A percentile compares a stretch with the other conserved stretches of the same genome.
These are phyloP conservation scores for Sphaerobolus stellatus DNA, from an alignment of 1,284 basidiomycete genomes.

Conservation along the genomic window DNA sequence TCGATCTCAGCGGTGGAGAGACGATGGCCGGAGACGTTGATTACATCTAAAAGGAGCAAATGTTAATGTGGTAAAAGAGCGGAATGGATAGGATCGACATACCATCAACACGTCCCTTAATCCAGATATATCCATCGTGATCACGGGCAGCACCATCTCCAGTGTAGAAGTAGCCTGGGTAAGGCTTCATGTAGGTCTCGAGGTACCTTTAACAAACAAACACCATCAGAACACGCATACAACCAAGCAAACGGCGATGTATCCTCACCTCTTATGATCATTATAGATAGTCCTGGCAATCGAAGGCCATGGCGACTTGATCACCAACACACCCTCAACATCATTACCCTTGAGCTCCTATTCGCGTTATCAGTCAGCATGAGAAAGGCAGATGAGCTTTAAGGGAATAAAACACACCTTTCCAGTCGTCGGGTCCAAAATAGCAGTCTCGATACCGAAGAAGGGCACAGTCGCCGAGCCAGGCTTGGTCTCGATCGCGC, in stretches of 20 bases:
- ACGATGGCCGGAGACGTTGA: constrained; percentile 95
- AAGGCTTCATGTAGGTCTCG: constrained; percentile 95
- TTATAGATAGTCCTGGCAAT: constrained; percentile 93
- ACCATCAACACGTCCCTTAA: constrained; percentile 97
- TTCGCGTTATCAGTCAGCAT: constrained; percentile 3
- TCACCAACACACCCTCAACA: constrained; percentile 89
- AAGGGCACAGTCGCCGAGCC: constrained; percentile 96
- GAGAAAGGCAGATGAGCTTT: constrained; percentile 2
- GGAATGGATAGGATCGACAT: constrained; percentile 31
- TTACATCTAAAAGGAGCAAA: constrained; percentile 58
- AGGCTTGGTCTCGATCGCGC: constrained; percentile 94
- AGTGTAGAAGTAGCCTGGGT: constrained; percentile 90
- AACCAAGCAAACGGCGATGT: neutral
- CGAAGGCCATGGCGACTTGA: constrained; percentile 92
- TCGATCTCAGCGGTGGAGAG: constrained; percentile 98
- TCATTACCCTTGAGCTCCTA: constrained; percentile 76
- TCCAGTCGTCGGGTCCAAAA: constrained; percentile 84
- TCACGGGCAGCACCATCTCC: constrained; percentile 96
- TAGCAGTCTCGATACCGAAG: constrained; percentile 90
- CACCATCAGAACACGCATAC: neutral
- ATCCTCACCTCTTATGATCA: constrained; percentile 83
- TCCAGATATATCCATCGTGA: constrained; percentile 97
- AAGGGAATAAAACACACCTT: constrained; percentile 34
- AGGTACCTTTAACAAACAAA: constrained; percentile 37
- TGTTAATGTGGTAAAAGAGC: neutral